Evolutionary conservation across 306 rosid species (phyloP).

Genomic region (Albizia julibrissin): DNA sequence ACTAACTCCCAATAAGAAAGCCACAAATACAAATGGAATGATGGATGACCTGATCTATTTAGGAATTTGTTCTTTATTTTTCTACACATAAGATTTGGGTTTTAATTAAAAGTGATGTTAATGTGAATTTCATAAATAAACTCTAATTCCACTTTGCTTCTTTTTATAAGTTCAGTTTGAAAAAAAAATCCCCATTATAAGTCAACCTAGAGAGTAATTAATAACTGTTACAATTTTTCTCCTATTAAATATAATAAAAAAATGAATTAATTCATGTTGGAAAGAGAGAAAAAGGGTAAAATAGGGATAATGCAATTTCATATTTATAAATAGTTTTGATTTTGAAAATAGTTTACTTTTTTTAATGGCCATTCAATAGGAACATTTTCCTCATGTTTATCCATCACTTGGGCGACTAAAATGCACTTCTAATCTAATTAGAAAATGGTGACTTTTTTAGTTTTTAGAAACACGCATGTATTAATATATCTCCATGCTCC

Average conservation of each 20-base stretch:
- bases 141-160: no score
- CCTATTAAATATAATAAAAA: no score
- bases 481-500: background rate
- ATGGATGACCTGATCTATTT: background rate
- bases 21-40: no score
- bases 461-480: background rate
- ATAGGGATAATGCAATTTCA: background rate
- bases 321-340: background rate
- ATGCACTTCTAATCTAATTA: background rate
- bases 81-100: background rate
- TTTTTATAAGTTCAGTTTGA: no score
- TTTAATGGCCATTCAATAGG: no score
- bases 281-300: no score
- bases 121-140: background rate
- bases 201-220: no score
- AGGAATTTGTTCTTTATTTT: background rate
- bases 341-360: background rate
- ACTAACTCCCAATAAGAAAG: background rate
- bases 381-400: background rate
- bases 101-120: background rate
- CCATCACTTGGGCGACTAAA: background rate
- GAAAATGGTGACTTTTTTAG: no score
- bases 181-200: no score
- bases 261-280: no score
- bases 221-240: no score